A percentile compares a stretch with the other conserved stretches of the same genome.
Conservation (phyloP, 2,329 filamentous ascomycete genomes). For the Trichoderma sp. region DNA sequence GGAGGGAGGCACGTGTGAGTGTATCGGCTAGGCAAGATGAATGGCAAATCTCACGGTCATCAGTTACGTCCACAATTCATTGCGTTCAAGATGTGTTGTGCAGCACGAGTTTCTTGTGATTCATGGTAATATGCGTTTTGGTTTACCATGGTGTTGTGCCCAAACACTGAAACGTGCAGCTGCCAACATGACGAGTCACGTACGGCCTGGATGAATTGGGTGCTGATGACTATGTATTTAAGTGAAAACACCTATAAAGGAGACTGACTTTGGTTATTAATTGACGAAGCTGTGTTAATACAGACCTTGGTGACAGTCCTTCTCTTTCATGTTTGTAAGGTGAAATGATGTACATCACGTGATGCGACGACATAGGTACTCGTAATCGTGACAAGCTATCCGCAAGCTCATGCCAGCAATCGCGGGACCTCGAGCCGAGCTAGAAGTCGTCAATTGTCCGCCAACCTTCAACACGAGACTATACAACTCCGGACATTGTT, state of each 20-base stretch:
- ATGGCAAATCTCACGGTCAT: background rate
- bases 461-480: background rate
- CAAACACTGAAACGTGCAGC: background rate
- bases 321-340: background rate
- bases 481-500: background rate
- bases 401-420: constrained; percentile 16
- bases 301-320: background rate
- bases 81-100: background rate
- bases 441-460: background rate
- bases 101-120: background rate
- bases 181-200: background rate
- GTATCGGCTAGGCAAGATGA: constrained; percentile 3
- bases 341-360: constrained; percentile 15
- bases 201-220: background rate
- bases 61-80: background rate
- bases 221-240: too few species aligned
- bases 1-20: background rate
- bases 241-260: too few species aligned
- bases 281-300: too few species aligned
- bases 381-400: constrained; percentile 14
- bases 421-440: too few species aligned
- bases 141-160: background rate
- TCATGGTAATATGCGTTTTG: background rate
- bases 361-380: constrained; percentile 4
- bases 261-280: too few species aligned